phyloP scores from a whole-genome alignment of 352 stramenopile species.

The Phytopythium ostracodes region DNA sequence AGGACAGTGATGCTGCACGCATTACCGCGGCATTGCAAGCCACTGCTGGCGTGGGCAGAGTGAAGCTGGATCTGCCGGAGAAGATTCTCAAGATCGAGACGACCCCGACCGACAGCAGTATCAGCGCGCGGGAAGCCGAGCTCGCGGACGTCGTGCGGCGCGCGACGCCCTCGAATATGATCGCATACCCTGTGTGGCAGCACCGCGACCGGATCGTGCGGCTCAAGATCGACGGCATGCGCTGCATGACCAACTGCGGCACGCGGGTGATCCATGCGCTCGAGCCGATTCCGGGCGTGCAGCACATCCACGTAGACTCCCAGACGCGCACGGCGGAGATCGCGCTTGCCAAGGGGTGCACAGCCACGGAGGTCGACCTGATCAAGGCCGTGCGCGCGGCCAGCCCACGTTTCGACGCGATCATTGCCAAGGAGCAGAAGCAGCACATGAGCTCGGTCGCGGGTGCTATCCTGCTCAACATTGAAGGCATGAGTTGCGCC shows the following conservation, averaged over 20 bases:
- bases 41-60: conserved; percentile 29
- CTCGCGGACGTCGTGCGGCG: conserved; percentile 56
- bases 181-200: conserved; percentile 81
- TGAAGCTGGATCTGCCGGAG: conserved; percentile 60
- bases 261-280: conserved; percentile 74
- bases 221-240: conserved; percentile 77
- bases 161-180: conserved; percentile 34
- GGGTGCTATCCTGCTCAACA: conserved; percentile 62
- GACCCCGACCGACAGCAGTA: conserved; percentile 26
- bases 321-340: conserved; percentile 76
- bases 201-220: conserved; percentile 76
- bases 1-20: conserved; percentile 15
- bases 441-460: conserved; percentile 44
- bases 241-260: conserved; percentile 87
- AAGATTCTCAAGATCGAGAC: conserved; percentile 64
- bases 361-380: conserved; percentile 80
- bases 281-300: conserved; percentile 75
- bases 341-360: conserved; percentile 71
- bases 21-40: conserved; percentile 32
- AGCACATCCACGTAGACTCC: conserved; percentile 82
- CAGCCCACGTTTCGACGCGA: conserved; percentile 74
- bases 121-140: conserved; percentile 28
- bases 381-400: conserved; percentile 77
- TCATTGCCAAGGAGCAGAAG: conserved; percentile 54
- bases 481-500: conserved; percentile 76